phyloP scores from a whole-genome alignment of 352 stramenopile species.

The Globisporangium splendens region DNA sequence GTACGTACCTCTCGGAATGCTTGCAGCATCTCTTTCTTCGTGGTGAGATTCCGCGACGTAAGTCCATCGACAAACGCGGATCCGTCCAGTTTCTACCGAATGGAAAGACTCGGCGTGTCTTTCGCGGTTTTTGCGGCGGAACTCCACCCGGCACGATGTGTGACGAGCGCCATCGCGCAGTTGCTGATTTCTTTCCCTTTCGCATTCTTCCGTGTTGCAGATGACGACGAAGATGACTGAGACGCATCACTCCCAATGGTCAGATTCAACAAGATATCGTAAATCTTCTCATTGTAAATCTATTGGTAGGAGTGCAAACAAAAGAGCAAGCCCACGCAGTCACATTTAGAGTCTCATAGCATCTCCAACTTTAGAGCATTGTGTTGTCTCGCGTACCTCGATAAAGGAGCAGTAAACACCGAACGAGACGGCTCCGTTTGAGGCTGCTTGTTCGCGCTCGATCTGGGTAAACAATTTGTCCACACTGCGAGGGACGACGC shows the following conservation, averaged over 20 bases:
- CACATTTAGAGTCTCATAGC: no score
- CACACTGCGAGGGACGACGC: slow-evolving; percentile 57
- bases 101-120: slow-evolving; percentile 44
- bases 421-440: slow-evolving; percentile 28
- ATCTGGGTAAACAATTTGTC: slow-evolving; percentile 50
- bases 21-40: slow-evolving; percentile 43
- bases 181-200: slow-evolving; percentile 5
- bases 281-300: slow-evolving; percentile 84
- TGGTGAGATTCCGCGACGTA: slow-evolving; percentile 47
- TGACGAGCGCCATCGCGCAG: slow-evolving; percentile 9
- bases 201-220: slow-evolving; percentile 1
- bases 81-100: slow-evolving; percentile 64
- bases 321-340: no score
- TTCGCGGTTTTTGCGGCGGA: slow-evolving; percentile 28
- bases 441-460: slow-evolving; percentile 16
- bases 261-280: slow-evolving; percentile 52
- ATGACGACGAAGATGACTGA: neutral
- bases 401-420: slow-evolving; percentile 64
- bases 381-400: slow-evolving; percentile 27
- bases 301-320: slow-evolving; percentile 8
- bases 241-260: neutral
- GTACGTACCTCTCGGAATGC: slow-evolving; percentile 53
- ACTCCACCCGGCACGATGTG: slow-evolving; percentile 55
- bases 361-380: no score
- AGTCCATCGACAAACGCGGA: slow-evolving; percentile 70